Evolutionary conservation across 148 eudicot genomes (phyloP).

Genomic region (Chenopodium formosanum): DNA sequence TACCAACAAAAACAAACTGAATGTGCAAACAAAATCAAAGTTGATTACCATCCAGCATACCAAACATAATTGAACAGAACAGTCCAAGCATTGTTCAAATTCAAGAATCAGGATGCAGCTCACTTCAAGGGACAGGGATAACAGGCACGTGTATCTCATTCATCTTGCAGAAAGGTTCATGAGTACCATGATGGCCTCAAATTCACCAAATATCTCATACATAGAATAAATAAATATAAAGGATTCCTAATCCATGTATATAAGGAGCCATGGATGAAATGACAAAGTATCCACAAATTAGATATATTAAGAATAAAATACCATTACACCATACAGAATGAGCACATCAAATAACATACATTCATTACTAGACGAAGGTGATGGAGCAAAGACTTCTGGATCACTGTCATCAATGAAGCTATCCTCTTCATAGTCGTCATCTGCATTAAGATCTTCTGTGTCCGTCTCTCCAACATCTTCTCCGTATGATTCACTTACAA

Average conservation of each 20-base stretch:
- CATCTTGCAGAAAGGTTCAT: not conserved
- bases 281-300: not conserved
- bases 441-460: constrained; percentile 38
- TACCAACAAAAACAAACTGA: not conserved
- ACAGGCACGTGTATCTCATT: not conserved
- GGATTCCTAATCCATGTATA: not conserved
- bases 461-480: constrained; percentile 72
- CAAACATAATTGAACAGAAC: not conserved
- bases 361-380: constrained; percentile 42
- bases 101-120: not conserved
- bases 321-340: not conserved
- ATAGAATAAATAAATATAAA: no score
- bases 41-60: not conserved
- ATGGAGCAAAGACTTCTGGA: constrained; percentile 38
- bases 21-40: not conserved
- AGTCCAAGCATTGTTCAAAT: not conserved
- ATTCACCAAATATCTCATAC: no score
- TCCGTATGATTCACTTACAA: constrained; percentile 70
- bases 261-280: not conserved
- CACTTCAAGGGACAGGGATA: not conserved
- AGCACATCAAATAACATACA: constrained; percentile 35
- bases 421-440: constrained; percentile 79
- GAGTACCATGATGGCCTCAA: no score
- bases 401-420: constrained; percentile 81
- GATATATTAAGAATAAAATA: not conserved